A percentile compares a stretch with the other conserved stretches of the same genome.
Conservation (phyloP, 2,329 filamentous ascomycete species). For the Penicillium fuscoglaucum region DNA sequence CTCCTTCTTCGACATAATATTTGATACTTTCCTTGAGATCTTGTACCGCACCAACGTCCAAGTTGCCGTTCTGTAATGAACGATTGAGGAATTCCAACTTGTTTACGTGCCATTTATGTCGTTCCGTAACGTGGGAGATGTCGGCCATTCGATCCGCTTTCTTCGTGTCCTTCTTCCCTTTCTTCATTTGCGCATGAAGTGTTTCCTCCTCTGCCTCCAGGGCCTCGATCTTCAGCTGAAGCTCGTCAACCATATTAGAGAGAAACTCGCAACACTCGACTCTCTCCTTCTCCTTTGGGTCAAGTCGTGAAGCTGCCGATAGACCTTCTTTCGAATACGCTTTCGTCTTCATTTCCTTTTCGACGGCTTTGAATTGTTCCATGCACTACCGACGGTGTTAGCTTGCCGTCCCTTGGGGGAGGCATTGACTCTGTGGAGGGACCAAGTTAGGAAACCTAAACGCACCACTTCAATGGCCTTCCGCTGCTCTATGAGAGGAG, state of each 20-base stretch:
- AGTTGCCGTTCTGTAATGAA: constrained; percentile 85
- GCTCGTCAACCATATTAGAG: constrained; percentile 80
- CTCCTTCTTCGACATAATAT: constrained; percentile 91
- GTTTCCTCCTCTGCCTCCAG: constrained; percentile 87
- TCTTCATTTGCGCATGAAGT: constrained; percentile 87
- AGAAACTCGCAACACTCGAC: constrained; percentile 85
- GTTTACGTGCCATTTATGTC: constrained; percentile 93
- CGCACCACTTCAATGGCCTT: constrained; percentile 93
- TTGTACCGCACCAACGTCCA: constrained; percentile 83
- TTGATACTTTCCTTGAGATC: constrained; percentile 89
- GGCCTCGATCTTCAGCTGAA: constrained; percentile 89
- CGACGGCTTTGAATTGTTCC: constrained; percentile 99
- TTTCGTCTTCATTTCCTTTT: constrained; percentile 99
- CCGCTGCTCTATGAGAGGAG: constrained; percentile 86
- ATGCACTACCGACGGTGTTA: constrained; percentile 57
- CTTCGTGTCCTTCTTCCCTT: constrained; percentile 80
- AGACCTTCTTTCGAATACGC: constrained; percentile 98
- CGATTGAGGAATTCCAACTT: constrained; percentile 89
- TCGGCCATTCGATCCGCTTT: constrained; percentile 88
- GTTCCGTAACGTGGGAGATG: constrained; percentile 79
- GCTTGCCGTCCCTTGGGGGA: constrained; percentile 12
- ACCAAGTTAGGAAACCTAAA: background rate
- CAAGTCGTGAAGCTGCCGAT: constrained; percentile 85
- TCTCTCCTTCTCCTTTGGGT: constrained; percentile 97
- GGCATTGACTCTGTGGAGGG: background rate